Base-by-base conservation (phyloP, 768 basidiomycete genomes). In the Sarcodon aspratus region DNA sequence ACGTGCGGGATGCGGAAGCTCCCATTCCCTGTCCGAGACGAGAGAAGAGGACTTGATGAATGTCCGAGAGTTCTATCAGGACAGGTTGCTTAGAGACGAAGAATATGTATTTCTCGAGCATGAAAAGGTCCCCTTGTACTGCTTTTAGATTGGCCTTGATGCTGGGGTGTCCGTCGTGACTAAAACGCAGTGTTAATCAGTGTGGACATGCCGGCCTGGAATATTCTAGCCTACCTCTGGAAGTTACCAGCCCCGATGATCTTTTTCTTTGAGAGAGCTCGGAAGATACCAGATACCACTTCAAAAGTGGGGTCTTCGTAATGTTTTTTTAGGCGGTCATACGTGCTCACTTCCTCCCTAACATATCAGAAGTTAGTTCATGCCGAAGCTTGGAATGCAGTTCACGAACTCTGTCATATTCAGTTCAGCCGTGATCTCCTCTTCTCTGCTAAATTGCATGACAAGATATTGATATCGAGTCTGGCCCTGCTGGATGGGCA, bases 81-180 rank as follows among this genome's bases (percentile, higher is more conserved):
- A 81, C 80, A 1, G 96, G 95, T 55, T 88, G 84, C 66, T 98
- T 97, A 49, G 95, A 93, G 52, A 98, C 91, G 69, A 98, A 98
- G 68, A 99, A 91, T 44, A 99, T 75, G 64, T 86, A 90, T 76
- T 97, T 97, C 59, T 98, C 96, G 54, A 99, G 82, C 73, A 98
- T 79, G 76, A 96, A 98, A 33, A 99, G 79, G 63, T 97, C 93
- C 52, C 96, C 96, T 65, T 95, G 92, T 3, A 87, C 76, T 40
- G 96, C 96, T 67, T 98, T 98, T 56, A 98, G 74, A 64, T 97
- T 96, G 57, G 91, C 92, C 69, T 98, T 98, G 69, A 99, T 84
- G n/a, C 91, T 90, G 12, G 88, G 85, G 54, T 92, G 85, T 3
- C 92, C 90, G 56, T 85, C 82, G 32, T 86, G 89, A 56, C 92